These are phyloP conservation scores for Aspergillus sp. DNA, from an alignment of 2,329 filamentous ascomycete species.

Conservation along the genomic window DNA sequence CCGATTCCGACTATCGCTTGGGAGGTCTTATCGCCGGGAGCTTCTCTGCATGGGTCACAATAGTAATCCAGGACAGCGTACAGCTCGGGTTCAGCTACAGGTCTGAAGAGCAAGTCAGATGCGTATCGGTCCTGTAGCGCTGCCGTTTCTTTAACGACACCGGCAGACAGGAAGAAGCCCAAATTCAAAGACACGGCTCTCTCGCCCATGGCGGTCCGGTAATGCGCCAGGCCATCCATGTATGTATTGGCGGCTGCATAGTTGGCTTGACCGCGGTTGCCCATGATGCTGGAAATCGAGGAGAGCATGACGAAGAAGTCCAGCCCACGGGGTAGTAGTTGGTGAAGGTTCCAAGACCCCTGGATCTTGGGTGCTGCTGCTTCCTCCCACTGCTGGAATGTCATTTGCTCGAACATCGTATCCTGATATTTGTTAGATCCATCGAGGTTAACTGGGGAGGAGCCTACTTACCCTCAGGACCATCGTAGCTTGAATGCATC, in stretches of 20 bases:
- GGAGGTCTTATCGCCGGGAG: slow-evolving; percentile 19
- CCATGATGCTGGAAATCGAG: slow-evolving; percentile 37
- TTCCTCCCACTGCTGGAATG: slow-evolving; percentile 22
- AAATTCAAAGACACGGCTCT: slow-evolving; percentile 23
- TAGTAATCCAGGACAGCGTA: slow-evolving; percentile 45
- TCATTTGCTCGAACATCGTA: slow-evolving; percentile 32
- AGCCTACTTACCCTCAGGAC: slow-evolving; percentile 15
- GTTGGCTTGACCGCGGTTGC: slow-evolving; percentile 42
- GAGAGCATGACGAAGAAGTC: slow-evolving; percentile 40
- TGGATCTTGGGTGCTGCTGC: slow-evolving; percentile 28
- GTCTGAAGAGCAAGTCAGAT: slow-evolving; percentile 51
- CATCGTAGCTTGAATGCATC: slow-evolving; percentile 24
- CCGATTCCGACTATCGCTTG: slow-evolving; percentile 13
- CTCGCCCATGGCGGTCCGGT: slow-evolving; percentile 20
- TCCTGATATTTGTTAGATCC: slow-evolving; percentile 9
- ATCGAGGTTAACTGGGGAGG: not conserved
- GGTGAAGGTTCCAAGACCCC: slow-evolving; percentile 26
- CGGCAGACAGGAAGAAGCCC: slow-evolving; percentile 18
- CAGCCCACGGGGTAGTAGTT: slow-evolving; percentile 14
- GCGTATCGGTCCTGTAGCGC: slow-evolving; percentile 15
- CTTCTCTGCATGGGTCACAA: slow-evolving; percentile 40
- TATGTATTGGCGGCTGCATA: slow-evolving; percentile 35
- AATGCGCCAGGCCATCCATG: slow-evolving; percentile 27
- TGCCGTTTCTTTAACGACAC: slow-evolving; percentile 16
- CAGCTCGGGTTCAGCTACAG: slow-evolving; percentile 31